These are phyloP conservation scores for Saitozyma podzolica DNA, from an alignment of 768 basidiomycete species.

Conservation along the genomic window DNA sequence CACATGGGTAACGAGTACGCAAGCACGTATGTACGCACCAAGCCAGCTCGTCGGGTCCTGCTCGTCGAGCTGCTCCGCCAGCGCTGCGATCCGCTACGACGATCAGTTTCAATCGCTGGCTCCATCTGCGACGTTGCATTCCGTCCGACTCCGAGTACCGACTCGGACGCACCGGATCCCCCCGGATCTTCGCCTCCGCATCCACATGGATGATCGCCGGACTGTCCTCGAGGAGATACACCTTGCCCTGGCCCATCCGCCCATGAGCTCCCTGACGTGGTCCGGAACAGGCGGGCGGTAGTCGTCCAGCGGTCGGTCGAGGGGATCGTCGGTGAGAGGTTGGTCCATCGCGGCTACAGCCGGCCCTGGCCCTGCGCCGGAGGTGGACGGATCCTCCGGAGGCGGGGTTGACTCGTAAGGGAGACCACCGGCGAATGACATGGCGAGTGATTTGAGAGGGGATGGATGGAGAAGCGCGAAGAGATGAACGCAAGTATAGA, in stretches of 20 bases:
- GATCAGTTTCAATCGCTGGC: not conserved
- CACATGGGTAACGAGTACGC: not conserved
- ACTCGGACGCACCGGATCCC: constrained; percentile 35
- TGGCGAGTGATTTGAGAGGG: not conserved
- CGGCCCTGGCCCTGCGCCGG: constrained; percentile 1
- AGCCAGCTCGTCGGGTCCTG: constrained; percentile 45
- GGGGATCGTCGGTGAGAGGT: constrained; percentile 8
- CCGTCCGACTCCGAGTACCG: too few species aligned
- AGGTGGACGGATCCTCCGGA: constrained; percentile 8
- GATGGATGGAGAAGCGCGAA: not conserved
- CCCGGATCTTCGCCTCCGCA: constrained; percentile 23
- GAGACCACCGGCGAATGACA: constrained; percentile 19
- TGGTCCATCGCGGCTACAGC: constrained; percentile 2
- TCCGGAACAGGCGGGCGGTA: constrained; percentile 22
- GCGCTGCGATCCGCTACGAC: constrained; percentile 34
- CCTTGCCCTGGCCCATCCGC: constrained; percentile 42
- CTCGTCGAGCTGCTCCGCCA: constrained; percentile 37
- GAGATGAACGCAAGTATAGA: not conserved
- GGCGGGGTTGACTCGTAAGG: constrained; percentile 44
- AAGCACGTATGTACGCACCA: constrained; percentile 18
- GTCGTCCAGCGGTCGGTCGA: constrained; percentile 41
- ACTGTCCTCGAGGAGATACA: constrained; percentile 43
- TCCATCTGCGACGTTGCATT: too few species aligned
- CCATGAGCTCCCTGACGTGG: constrained; percentile 37
- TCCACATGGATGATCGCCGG: constrained; percentile 38